Base-by-base conservation (phyloP, 2,329 filamentous ascomycete species). In the Apiospora kogelbergensis region DNA sequence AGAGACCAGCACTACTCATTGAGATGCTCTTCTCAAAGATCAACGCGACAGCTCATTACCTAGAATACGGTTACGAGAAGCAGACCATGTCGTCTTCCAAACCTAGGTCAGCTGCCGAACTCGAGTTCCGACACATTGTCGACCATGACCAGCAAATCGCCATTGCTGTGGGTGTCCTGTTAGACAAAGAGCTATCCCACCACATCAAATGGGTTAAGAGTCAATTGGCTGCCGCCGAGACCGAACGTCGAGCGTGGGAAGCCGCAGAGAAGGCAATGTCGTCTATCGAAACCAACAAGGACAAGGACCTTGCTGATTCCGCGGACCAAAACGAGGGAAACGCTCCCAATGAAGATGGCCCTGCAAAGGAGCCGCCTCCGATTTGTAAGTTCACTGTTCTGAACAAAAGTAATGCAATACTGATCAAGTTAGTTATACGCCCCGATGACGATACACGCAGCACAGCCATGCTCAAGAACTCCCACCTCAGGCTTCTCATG, bases 11-110 rank as follows among this genome's bases (percentile, higher is more conserved):
- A 71, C 84, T 98, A 48, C 87, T 97, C 65, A 91, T 97, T 0
- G 96, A 99, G 80, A 89, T 99, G 86, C 85, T 99, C 17, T 99
- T 99, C 80, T 97, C 93, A 79, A 99, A 99, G 80, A 92, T 94
- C 69, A 91, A 90, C 66, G 88, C 88, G 63, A 97, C 93, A 0
- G 87, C 94, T 0, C 93, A 93, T 80, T 98, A 94, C 77, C 86
- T 99, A 6, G 95, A 98, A 77, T 94, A 95, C 76, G 96, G 96
- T 0, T 92, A 93, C 74, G 94, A 98, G 75, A 93, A 91, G 76
- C 94, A 95, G 72, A 88, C 91, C 0, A 78, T 90, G 30, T 86
- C 87, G 24, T 84, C 86, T 22, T 76, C 80, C n/a, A 86, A 89
- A 57, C 87, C 90, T 11, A 89, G 88, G 72, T 88, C 93, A 3